Conservation (phyloP, 352 stramenopile genomes). For the Elongisporangium prolatum region DNA sequence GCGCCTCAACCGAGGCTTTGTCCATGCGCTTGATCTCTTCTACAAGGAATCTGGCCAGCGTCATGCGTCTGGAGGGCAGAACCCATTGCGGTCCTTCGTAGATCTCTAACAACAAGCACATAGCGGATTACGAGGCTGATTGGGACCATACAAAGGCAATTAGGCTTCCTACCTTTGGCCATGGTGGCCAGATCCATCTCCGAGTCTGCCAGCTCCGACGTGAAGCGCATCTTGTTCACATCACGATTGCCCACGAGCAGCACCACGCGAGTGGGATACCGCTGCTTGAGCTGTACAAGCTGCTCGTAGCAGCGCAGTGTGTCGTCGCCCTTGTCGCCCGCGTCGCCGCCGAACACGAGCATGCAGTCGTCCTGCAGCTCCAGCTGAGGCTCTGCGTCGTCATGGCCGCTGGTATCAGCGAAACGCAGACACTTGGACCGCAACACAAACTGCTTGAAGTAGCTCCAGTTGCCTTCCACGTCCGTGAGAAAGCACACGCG, state of each 20-base stretch:
- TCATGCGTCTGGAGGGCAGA: constrained; percentile 44
- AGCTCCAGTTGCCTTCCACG: constrained; percentile 77
- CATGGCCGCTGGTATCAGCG: constrained; percentile 2
- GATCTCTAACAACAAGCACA: constrained; percentile 38
- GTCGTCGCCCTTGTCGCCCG: constrained; percentile 87
- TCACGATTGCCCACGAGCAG: constrained; percentile 92
- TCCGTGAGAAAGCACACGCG: constrained; percentile 75
- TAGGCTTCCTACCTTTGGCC: constrained; percentile 32
- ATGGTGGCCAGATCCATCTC: constrained; percentile 68
- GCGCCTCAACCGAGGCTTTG: not conserved
- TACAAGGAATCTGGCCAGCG: constrained; percentile 39
- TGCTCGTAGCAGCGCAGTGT: constrained; percentile 85
- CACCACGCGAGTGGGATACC: constrained; percentile 85
- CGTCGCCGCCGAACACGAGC: constrained; percentile 90
- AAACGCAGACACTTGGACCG: constrained; percentile 61
- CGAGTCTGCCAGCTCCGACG: constrained; percentile 66
- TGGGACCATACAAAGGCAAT: no score
- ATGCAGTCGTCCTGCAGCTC: constrained; percentile 64
- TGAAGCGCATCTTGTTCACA: constrained; percentile 91
- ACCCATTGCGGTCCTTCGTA: constrained; percentile 68
- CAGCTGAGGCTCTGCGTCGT: constrained; percentile 30
- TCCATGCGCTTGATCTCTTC: constrained; percentile 12
- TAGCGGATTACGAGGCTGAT: not conserved
- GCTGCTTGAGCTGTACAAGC: constrained; percentile 84
- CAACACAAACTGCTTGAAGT: constrained; percentile 59